phyloP scores from a whole-genome alignment of 2,329 filamentous ascomycete species.

The Metarhizium album region DNA sequence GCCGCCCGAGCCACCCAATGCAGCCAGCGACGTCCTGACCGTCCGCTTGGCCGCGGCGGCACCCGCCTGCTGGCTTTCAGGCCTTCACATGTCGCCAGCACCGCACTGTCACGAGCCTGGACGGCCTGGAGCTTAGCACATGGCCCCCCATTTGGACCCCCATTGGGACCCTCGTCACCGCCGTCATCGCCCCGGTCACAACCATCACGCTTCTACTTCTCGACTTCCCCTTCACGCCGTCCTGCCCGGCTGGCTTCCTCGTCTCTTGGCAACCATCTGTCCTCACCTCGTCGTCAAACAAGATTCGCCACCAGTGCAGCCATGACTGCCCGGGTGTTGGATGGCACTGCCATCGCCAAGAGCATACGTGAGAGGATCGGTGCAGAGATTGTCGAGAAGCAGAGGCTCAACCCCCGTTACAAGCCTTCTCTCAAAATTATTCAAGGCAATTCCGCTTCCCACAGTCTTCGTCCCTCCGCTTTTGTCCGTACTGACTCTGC shows the following conservation, averaged over 20 bases:
- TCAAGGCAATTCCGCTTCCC: constrained; percentile 53
- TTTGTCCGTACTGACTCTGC: constrained; percentile 13
- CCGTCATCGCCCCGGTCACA: background rate
- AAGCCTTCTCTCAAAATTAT: constrained; percentile 87
- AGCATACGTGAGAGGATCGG: constrained; percentile 75
- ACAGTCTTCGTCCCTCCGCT: background rate
- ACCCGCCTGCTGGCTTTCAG: background rate
- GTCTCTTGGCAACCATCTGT: background rate
- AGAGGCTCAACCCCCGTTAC: constrained; percentile 76
- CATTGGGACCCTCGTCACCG: background rate
- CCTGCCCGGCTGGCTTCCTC: constrained; percentile 1
- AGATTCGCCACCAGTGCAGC: constrained; percentile 38
- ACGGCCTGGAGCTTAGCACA: too few species aligned
- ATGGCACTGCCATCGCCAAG: constrained; percentile 92
- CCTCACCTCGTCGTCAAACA: constrained; percentile 12
- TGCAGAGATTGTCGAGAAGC: constrained; percentile 68
- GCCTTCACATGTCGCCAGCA: background rate
- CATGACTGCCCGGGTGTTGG: constrained; percentile 87
- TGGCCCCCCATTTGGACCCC: too few species aligned
- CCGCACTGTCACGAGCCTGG: background rate
- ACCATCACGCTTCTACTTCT: background rate
- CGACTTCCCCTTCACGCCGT: background rate
- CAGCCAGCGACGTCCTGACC: too few species aligned
- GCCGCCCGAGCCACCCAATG: background rate
- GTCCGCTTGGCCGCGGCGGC: constrained; percentile 5